These are phyloP conservation scores for Rhizopogon rudus DNA, from an alignment of 768 basidiomycete genomes.

Conservation along the genomic window DNA sequence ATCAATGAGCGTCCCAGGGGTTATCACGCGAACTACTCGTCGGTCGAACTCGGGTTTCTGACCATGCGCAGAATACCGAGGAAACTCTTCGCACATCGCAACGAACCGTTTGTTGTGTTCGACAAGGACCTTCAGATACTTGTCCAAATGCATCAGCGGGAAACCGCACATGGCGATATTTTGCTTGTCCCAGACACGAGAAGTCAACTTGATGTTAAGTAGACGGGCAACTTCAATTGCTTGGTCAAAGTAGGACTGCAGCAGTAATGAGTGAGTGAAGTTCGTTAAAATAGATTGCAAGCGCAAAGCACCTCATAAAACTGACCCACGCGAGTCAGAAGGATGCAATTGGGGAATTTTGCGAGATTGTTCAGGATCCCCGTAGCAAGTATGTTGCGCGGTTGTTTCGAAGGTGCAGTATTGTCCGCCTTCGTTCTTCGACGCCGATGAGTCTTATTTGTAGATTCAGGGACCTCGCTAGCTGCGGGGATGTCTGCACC, in stretches of 20 bases:
- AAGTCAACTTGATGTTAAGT: conserved; percentile 80
- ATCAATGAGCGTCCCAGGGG: conserved; percentile 92
- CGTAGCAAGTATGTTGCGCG: conserved; percentile 52
- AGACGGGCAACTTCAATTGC: conserved; percentile 71
- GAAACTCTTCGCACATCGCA: conserved; percentile 92
- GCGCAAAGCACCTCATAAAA: conserved; percentile 78
- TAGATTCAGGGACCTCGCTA: no score
- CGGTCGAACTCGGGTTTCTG: conserved; percentile 65
- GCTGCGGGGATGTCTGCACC: not conserved
- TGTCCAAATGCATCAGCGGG: conserved; percentile 79
- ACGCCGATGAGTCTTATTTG: not conserved
- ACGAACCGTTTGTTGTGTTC: conserved; percentile 82
- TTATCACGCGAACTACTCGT: conserved; percentile 81
- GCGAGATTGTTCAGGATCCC: conserved; percentile 69
- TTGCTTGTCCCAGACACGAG: conserved; percentile 65
- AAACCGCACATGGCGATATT: conserved; percentile 88
- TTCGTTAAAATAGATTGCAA: not conserved
- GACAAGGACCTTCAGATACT: conserved; percentile 81
- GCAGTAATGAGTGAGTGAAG: conserved; percentile 3
- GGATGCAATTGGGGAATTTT: conserved; percentile 81
- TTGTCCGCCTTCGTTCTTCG: not conserved
- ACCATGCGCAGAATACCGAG: conserved; percentile 38
- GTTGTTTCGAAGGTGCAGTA: conserved; percentile 13
- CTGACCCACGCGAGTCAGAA: conserved; percentile 89
- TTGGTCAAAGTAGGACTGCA: conserved; percentile 91